A percentile compares a stretch with the other conserved stretches of the same genome.
Conservation (phyloP, 208 protist species). For the Leishmania turanica region DNA sequence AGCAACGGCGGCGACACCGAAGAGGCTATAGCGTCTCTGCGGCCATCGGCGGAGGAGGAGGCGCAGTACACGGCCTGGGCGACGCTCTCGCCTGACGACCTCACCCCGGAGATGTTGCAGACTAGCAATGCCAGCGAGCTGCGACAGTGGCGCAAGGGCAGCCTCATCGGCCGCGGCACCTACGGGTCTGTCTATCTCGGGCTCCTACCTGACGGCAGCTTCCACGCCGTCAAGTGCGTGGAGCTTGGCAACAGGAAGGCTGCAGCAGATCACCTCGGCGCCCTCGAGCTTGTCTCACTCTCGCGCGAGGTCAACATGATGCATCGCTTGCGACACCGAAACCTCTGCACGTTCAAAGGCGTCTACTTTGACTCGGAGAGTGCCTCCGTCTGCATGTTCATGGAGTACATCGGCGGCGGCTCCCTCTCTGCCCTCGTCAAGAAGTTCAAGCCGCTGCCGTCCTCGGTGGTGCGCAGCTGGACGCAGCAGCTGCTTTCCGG, state of each 20-base stretch:
- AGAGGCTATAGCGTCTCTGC: conserved; percentile 43
- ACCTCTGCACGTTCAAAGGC: conserved; percentile 93
- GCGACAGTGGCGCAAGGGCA: conserved; percentile 71
- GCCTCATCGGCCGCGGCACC: conserved; percentile 87
- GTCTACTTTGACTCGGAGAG: conserved; percentile 65
- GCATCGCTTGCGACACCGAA: conserved; percentile 86
- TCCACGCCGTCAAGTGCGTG: conserved; percentile 91
- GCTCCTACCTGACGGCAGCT: conserved; percentile 78
- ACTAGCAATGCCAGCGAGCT: conserved; percentile 75
- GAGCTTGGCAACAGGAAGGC: conserved; percentile 48
- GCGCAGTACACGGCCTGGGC: conserved; percentile 75
- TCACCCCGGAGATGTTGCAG: conserved; percentile 91
- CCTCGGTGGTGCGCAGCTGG: conserved; percentile 85
- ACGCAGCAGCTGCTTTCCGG: conserved; percentile 88
- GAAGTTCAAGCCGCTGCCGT: conserved; percentile 85
- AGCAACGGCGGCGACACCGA: conserved; percentile 18
- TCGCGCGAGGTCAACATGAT: conserved; percentile 94
- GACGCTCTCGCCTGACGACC: conserved; percentile 62
- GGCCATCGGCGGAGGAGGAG: conserved; percentile 69
- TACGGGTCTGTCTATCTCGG: conserved; percentile 93
- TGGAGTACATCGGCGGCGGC: conserved; percentile 94
- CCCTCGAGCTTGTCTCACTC: conserved; percentile 80
- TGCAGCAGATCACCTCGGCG: conserved; percentile 56
- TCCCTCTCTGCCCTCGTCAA: conserved; percentile 84
- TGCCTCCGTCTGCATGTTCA: conserved; percentile 88